Base-by-base conservation (phyloP, 1,139 yeast species). In the Kodamaea arcana region DNA sequence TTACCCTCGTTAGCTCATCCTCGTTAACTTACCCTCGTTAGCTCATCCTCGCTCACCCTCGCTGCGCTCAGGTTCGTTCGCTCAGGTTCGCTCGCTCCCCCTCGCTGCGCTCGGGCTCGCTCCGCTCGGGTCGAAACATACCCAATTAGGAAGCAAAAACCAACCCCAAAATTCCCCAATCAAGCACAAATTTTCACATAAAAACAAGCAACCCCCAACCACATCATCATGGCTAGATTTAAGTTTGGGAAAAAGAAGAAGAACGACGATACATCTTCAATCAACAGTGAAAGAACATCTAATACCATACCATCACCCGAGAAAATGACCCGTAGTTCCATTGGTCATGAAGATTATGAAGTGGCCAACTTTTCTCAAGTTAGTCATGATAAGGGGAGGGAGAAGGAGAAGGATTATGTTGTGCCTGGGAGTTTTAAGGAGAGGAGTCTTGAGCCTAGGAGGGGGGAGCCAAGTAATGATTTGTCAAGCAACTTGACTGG, bases 201-300 rank as follows among this genome's bases (percentile, higher is more conserved):
- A 18, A 18, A 18, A 18, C 22, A 18, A 7, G 6, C 22, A 7
- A 7, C 22, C 22, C 22, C 22, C 6, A 18, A 18, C 6, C 9
- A 7, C 9, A 9, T 7, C 22, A 18, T 24, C 38, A 57, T 57
- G 61, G 53, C 59, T 32, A 58, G 61, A 36, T 57, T 57, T 42
- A 55, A 52, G 43, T 56, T 57, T 42, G 60, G 60, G 18, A 53
- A 48, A 36, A 57, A 50, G 36, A 55, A 52, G 41, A 54, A 48
- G 39, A 28, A 29, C 25, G 43, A 42, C 27, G 34, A 34, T 31
- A 34, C 32, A 9, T 31, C 35, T 31, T 44, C 47, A 17, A 33
- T 45, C 30, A 36, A 37, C 14, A 41, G 45, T 25, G 46, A 46
- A 11, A 27, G 23, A 27, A 27, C 23, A 10, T 6, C 22, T 11